These are phyloP conservation scores for Circinella umbellata DNA, from an alignment of 371 early-diverging fungal genomes.

Conservation along the genomic window DNA sequence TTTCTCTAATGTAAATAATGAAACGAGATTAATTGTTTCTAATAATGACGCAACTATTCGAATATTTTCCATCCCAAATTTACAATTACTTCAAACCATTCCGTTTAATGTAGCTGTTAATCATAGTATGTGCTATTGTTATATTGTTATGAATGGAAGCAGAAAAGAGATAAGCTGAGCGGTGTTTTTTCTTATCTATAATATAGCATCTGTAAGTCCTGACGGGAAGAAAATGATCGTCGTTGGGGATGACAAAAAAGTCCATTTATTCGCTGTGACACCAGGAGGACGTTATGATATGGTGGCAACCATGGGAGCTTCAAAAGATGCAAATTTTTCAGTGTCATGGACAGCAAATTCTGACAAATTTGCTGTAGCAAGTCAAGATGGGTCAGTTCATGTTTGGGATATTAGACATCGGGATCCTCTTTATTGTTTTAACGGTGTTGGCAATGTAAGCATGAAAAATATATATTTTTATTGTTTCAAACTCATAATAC, in stretches of 20 bases:
- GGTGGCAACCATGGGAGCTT: slow-evolving; percentile 74
- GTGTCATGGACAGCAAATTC: slow-evolving; percentile 80
- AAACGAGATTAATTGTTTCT: slow-evolving; percentile 78
- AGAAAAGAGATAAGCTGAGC: background rate
- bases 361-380: slow-evolving; percentile 76
- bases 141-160: background rate
- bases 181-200: background rate
- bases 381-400: slow-evolving; percentile 85
- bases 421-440: slow-evolving; percentile 47
- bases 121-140: slow-evolving; percentile 53
- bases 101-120: slow-evolving; percentile 86
- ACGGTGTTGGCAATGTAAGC: slow-evolving; percentile 28
- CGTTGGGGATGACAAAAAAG: slow-evolving; percentile 85
- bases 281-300: slow-evolving; percentile 63
- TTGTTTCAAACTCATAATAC: background rate
- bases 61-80: slow-evolving; percentile 76
- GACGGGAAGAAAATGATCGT: slow-evolving; percentile 81
- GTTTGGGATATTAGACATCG: slow-evolving; percentile 67
- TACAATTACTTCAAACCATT: slow-evolving; percentile 72
- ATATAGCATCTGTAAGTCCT: slow-evolving; percentile 67
- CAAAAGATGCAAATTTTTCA: slow-evolving; percentile 36
- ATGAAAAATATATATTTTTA: slow-evolving; percentile 17
- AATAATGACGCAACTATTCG: slow-evolving; percentile 96
- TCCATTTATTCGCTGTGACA: slow-evolving; percentile 76
- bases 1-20: slow-evolving; percentile 70